Base-by-base conservation (phyloP, 148 eudicot genomes). In the Rhododendron griersonianum region DNA sequence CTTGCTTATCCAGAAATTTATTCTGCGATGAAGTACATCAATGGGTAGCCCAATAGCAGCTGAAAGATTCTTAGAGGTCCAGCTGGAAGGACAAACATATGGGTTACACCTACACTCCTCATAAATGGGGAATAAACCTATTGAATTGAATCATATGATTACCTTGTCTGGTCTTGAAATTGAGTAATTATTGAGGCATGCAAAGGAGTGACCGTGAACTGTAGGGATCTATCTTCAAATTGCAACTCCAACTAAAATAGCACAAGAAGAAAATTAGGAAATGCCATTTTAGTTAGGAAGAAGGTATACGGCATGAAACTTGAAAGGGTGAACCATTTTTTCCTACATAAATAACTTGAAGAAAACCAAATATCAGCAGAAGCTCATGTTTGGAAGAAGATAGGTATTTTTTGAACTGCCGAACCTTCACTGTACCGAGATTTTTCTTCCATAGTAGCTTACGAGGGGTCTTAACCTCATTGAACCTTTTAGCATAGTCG, bases 1-100 rank as follows among this genome's bases (percentile, higher is more conserved):
- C 98, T 97, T 97, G 95, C 94, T 95, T 90, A 97, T 91, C 99
- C 99, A 97, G 88, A 95, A 97, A 86, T 90, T 91, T 86, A 95
- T 93, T 87, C 96, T 94, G 84, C 95, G 90, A 85, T 90, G 93
- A 65, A 97, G 92, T 82, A 91, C 85, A 89, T 97, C 99, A 69
- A 93, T 91, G 30, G 99, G 95, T 61, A 97, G 91, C 69, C 99
- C 98, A 86, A 94, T 86, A 83, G 94, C 95, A 91, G 94, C 91
- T 44, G 99, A 95, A 88, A 97, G 98, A 91, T 95, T 88, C 86
- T 94, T 93, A 53, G 99, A 93, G 79, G 93, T 93, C 99, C 99
- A 97, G 82, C 99, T 97, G 93, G 82, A 87, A 83, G 67, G 55
- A 74, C 47, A 85, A 45, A 35, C 47, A 80, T 13, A 83, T 33